Percentiles rank a stretch among this genome's conserved stretches.
Conservation (phyloP, 805 yeast genomes). For the Metschnikowia koreensis region DNA sequence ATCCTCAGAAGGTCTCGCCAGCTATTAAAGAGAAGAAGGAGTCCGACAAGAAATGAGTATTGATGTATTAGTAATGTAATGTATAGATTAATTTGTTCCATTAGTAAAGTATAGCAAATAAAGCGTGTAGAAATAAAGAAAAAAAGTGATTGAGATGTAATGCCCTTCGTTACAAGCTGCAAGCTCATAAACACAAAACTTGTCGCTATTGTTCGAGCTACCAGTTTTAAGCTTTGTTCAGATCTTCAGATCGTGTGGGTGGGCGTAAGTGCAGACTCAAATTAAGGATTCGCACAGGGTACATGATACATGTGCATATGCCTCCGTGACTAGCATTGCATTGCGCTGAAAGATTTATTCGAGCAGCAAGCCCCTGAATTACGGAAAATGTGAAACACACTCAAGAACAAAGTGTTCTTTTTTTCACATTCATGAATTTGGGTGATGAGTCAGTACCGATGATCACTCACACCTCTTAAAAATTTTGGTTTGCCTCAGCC, state of each 20-base stretch:
- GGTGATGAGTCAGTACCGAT: neutral
- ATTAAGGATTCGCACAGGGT: neutral
- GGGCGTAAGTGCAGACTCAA: neutral
- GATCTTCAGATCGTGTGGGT: too few species aligned
- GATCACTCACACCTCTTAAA: too few species aligned
- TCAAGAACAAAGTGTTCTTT: neutral
- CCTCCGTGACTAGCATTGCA: constrained; percentile 3
- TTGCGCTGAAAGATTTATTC: neutral
- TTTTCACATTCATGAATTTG: neutral
- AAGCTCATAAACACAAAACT: neutral
- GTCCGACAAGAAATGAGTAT: constrained; percentile 15
- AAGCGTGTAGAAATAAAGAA: neutral
- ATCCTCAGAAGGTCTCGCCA: constrained; percentile 15
- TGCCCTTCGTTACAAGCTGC: too few species aligned
- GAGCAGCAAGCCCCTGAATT: neutral
- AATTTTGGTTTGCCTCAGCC: too few species aligned
- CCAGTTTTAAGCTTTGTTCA: too few species aligned
- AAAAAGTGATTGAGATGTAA: neutral
- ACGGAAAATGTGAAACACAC: neutral
- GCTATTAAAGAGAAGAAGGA: constrained; percentile 17
- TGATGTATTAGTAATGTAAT: constrained; percentile 13
- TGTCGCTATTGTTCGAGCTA: neutral
- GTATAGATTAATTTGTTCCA: constrained; percentile 9
- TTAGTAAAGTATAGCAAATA: neutral
- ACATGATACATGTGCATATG: constrained; percentile 4